phyloP scores from a whole-genome alignment of 495 filamentous ascomycete species.

The Penicillium samsonianum region DNA sequence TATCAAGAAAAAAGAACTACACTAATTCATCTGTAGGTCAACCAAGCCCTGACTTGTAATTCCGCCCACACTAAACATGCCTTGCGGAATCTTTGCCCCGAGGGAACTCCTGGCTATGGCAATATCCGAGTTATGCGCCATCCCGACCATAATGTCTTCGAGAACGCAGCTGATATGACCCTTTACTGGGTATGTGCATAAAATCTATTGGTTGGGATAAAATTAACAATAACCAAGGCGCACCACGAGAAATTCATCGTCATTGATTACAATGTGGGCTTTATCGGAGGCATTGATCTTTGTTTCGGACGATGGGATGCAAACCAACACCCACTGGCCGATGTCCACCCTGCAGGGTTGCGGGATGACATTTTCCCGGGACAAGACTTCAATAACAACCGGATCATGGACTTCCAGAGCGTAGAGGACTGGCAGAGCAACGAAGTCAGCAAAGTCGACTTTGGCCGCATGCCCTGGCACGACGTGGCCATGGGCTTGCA shows the following conservation, averaged over 20 bases:
- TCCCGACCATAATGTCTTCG: constrained; percentile 92
- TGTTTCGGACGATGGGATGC: constrained; percentile 94
- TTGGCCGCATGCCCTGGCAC: constrained; percentile 97
- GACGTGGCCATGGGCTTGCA: constrained; percentile 89
- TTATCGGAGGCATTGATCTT: constrained; percentile 92
- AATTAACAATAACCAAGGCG: constrained; percentile 48
- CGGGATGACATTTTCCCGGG: constrained; percentile 87
- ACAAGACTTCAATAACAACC: constrained; percentile 94
- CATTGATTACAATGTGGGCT: constrained; percentile 85
- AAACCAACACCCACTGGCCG: constrained; percentile 80
- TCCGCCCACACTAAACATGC: constrained; percentile 91
- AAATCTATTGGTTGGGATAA: background rate
- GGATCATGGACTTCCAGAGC: constrained; percentile 92
- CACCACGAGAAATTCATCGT: constrained; percentile 98
- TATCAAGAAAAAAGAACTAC: background rate
- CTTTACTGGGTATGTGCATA: constrained; percentile 73
- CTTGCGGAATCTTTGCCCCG: constrained; percentile 74
- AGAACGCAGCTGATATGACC: constrained; percentile 94
- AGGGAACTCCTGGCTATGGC: constrained; percentile 74
- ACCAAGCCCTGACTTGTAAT: constrained; percentile 87
- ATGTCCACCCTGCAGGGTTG: constrained; percentile 84
- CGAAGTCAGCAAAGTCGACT: constrained; percentile 88
- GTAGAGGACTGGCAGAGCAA: constrained; percentile 92
- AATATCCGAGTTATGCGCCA: constrained; percentile 92
- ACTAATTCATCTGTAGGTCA: constrained; percentile 41